phyloP scores from a whole-genome alignment of 495 filamentous ascomycete genomes.

The Echria macrotheca region DNA sequence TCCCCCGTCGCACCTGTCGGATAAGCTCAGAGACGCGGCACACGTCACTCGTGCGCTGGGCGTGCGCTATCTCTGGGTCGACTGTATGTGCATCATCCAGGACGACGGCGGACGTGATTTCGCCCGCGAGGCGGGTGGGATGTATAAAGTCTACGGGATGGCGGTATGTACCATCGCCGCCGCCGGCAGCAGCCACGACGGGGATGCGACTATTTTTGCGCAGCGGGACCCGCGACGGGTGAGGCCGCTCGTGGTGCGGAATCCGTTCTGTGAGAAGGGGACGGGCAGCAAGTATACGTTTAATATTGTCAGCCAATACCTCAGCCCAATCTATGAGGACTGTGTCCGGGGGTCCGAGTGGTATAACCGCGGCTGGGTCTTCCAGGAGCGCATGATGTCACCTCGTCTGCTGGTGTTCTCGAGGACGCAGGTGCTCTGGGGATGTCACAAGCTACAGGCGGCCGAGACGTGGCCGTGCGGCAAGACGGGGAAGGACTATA shows the following conservation, averaged over 20 bases:
- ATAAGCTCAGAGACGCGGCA: too few relatives aligned
- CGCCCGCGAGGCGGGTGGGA: too few relatives aligned
- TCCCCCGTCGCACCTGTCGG: too few relatives aligned
- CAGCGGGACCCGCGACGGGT: neutral
- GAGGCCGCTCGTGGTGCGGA: neutral
- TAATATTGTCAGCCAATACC: neutral
- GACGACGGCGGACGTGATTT: too few relatives aligned
- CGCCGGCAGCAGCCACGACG: too few relatives aligned
- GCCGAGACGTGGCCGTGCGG: conserved; percentile 3
- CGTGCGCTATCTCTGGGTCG: too few relatives aligned
- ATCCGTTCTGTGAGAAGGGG: neutral
- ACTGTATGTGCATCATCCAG: too few relatives aligned
- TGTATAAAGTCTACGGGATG: too few relatives aligned
- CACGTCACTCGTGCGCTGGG: too few relatives aligned
- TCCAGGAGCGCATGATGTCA: neutral
- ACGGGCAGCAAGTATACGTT: neutral
- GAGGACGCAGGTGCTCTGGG: neutral
- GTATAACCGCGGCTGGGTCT: neutral
- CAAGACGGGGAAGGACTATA: neutral
- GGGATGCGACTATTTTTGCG: too few relatives aligned
- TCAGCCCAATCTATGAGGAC: neutral
- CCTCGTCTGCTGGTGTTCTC: neutral
- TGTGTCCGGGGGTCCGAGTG: neutral
- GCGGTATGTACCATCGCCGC: too few relatives aligned
- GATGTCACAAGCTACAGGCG: neutral